A percentile compares a stretch with the other conserved stretches of the same genome.
These are phyloP conservation scores for Oryza rufipogon DNA, from an alignment of 176 grass and related monocot species.

Conservation along the genomic window DNA sequence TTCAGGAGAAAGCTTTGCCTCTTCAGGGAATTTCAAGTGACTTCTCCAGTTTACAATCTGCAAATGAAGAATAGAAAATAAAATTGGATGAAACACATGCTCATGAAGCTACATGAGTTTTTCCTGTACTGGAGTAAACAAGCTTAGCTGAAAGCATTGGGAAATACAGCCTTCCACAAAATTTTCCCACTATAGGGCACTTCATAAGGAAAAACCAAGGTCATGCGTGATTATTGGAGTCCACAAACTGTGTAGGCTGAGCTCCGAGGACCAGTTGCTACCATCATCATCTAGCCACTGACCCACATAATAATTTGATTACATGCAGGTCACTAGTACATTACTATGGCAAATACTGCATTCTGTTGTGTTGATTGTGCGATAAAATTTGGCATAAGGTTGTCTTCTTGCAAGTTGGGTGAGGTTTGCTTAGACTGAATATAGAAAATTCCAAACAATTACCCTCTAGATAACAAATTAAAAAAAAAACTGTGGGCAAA, in stretches of 20 bases:
- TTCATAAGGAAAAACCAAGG: slow-evolving; percentile 26
- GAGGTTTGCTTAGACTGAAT: slow-evolving; percentile 7
- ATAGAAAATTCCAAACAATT: slow-evolving; percentile 22
- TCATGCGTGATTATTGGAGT: background rate
- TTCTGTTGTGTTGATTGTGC: background rate
- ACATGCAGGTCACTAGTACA: background rate
- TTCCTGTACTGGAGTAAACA: background rate
- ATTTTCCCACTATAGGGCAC: background rate
- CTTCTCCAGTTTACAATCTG: slow-evolving; percentile 99
- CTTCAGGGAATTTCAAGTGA: slow-evolving; percentile 96
- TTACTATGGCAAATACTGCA: slow-evolving; percentile 3
- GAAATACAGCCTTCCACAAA: slow-evolving; percentile 16
- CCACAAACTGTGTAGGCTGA: slow-evolving; percentile 12
- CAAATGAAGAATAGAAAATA: slow-evolving; percentile 19
- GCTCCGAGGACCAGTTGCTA: slow-evolving; percentile 24
- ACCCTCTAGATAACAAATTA: slow-evolving; percentile 12
- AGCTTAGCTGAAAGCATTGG: background rate
- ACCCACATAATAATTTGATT: slow-evolving; percentile 11
- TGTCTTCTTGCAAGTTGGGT: slow-evolving; percentile 8
- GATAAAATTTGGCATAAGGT: slow-evolving; percentile 25
- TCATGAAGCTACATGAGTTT: slow-evolving; percentile 15
- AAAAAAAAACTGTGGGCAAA: slow-evolving; percentile 5
- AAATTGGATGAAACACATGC: slow-evolving; percentile 30
- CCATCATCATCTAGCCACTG: slow-evolving; percentile 7
- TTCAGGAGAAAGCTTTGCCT: slow-evolving; percentile 87